Evolutionary conservation across 2,329 filamentous ascomycete species (phyloP), one percentile per base, ranked within the genome.

Genomic region (Coleophoma eucalyptorum): DNA sequence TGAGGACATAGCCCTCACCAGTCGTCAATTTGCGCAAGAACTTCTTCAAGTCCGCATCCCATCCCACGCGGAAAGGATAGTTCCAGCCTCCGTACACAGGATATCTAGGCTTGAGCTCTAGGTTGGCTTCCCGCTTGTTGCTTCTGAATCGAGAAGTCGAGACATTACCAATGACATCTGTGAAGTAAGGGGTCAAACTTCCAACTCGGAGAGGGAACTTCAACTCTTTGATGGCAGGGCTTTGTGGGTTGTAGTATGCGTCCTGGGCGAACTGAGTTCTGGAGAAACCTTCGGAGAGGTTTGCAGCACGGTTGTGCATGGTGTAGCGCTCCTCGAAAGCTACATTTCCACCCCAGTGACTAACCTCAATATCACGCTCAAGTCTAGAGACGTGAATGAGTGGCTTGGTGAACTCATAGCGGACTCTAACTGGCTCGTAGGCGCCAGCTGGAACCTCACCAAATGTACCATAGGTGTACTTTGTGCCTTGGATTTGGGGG

Each of bases 1-100:
- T 95, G 53, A 99, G 79, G 10, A 96, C 79, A 64, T 90, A 96
- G n/a, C 83, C 80, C 53, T 90, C 83, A 21, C 78, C 79, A 43
- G 76, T 72, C 40, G 80, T 76, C 6, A 69, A 63, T 60, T 76
- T 81, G 62, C 90, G 85, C 58, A 99, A 68, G 67, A 89, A 94
- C 51, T 81, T 82, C 62, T 83, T 83, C 26, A 95, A 78, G 58
- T 96, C 84, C 48, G 89, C 86, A 73, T 97, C 95, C 94, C 94
- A 99, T 59, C 94, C 94, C 51, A 97, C 85, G 52, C 88, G 90
- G 76, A 97, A 99, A 58, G 89, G 94, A 72, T 97, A 97, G 71
- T 96, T 96, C 94, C 94, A 99, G 54, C 90, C 91, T 53, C 94
- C 94, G 63, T 97, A 99, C 20, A 99, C 70, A n/a, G 94, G 94